Evolutionary conservation across 345 rosid species (phyloP).

Genomic region (Eucalyptus shirleyi): DNA sequence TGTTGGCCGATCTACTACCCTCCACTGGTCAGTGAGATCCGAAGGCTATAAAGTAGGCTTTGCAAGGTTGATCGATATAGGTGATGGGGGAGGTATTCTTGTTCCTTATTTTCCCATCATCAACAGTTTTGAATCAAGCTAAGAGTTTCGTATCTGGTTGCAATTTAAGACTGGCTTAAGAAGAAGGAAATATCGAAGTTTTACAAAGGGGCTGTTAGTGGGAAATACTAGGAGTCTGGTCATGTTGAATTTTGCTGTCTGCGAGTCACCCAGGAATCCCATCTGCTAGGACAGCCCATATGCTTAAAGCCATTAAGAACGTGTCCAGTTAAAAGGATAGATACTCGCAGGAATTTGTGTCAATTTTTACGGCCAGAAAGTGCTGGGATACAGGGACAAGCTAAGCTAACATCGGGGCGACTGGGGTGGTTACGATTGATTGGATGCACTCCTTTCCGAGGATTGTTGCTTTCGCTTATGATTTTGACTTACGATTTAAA

Average conservation of each 20-base stretch:
- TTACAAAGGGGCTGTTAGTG: not conserved
- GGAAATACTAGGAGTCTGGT: not conserved
- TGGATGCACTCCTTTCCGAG: not conserved
- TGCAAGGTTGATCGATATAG: not conserved
- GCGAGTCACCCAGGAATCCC: not conserved
- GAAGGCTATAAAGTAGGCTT: not conserved
- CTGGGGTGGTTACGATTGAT: not conserved
- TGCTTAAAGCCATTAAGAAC: not conserved
- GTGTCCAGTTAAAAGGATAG: not conserved
- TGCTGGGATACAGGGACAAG: not conserved
- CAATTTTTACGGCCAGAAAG: not conserved
- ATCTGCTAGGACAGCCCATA: not conserved
- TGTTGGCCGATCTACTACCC: not conserved
- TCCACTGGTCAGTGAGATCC: not conserved
- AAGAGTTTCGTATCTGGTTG: not conserved
- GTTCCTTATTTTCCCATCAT: not conserved
- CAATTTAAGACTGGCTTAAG: not conserved
- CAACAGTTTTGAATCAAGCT: not conserved
- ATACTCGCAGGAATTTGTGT: not conserved
- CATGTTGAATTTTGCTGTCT: not conserved
- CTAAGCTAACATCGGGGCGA: not conserved
- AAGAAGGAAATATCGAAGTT: not conserved
- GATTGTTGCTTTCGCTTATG: not conserved
- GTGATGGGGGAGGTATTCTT: not conserved
- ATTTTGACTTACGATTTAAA: not conserved